Conservation (phyloP, 192 early-diverging fungal genomes). For the Coemansia sp. region DNA sequence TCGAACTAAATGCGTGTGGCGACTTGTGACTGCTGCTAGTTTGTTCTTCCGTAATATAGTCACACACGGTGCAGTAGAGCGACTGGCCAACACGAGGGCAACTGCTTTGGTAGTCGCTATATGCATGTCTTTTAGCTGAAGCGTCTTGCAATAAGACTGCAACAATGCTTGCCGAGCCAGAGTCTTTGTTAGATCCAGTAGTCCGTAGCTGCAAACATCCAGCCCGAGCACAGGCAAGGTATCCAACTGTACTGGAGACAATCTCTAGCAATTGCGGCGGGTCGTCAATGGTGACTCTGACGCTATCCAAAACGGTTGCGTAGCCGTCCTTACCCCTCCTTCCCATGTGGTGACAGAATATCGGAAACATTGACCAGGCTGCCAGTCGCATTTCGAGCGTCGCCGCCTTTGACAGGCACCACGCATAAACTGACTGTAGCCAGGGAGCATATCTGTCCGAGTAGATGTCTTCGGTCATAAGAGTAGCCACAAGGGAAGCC, state of each 20-base stretch:
- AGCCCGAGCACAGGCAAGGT: slow-evolving; percentile 44
- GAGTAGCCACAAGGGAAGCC: slow-evolving; percentile 12
- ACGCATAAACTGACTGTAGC: slow-evolving; percentile 17
- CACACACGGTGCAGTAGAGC: neutral
- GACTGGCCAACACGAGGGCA: neutral
- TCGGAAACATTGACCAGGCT: slow-evolving; percentile 42
- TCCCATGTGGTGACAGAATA: slow-evolving; percentile 21
- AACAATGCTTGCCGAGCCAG: neutral
- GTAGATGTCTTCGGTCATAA: slow-evolving; percentile 14
- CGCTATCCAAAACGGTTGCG: slow-evolving; percentile 4
- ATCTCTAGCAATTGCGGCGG: slow-evolving; percentile 32
- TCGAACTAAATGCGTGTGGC: neutral
- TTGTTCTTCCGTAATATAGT: neutral
- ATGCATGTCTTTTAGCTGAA: neutral
- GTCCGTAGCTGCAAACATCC: slow-evolving; percentile 14
- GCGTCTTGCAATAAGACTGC: neutral
- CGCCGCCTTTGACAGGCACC: slow-evolving; percentile 21
- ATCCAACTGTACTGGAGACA: slow-evolving; percentile 30
- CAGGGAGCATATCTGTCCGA: slow-evolving; percentile 14
- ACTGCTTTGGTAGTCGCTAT: neutral
- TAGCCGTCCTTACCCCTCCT: slow-evolving; percentile 14
- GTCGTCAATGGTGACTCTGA: slow-evolving; percentile 33
- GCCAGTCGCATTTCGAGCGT: slow-evolving; percentile 14
- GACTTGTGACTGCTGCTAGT: neutral
- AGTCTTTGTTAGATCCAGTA: neutral